phyloP scores from a whole-genome alignment of 257 asterid species.

The Asclepias syriaca region DNA sequence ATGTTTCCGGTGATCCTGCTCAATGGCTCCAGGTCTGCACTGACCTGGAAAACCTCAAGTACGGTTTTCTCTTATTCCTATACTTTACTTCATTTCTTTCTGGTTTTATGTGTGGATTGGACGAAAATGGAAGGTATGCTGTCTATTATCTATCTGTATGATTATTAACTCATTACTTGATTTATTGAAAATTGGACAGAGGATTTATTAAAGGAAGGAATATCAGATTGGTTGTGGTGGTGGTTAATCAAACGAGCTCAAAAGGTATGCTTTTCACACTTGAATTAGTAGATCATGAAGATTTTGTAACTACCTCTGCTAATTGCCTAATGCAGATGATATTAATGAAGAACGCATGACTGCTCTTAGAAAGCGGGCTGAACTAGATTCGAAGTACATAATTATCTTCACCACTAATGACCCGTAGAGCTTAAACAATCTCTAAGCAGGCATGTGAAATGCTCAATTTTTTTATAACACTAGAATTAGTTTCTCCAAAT shows the following conservation, averaged over 20 bases:
- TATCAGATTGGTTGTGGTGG: slow-evolving; percentile 75
- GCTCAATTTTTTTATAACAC: slow-evolving; percentile 10
- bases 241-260: slow-evolving; percentile 50
- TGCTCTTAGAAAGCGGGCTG: slow-evolving; percentile 92
- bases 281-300: slow-evolving; percentile 1
- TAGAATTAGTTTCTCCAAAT: slow-evolving; percentile 4
- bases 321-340: slow-evolving; percentile 50
- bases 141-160: neutral
- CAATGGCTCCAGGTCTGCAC: slow-evolving; percentile 97
- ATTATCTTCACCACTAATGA: slow-evolving; percentile 57
- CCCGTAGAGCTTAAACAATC: slow-evolving; percentile 66
- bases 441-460: slow-evolving; percentile 62
- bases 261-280: slow-evolving; percentile 47
- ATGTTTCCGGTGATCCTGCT: slow-evolving; percentile 86
- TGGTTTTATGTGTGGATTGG: neutral
- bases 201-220: slow-evolving; percentile 65
- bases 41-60: slow-evolving; percentile 90
- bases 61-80: slow-evolving; percentile 13
- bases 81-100: neutral
- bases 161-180: neutral
- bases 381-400: slow-evolving; percentile 69
- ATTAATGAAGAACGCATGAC: slow-evolving; percentile 86
- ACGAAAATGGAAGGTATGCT: neutral
- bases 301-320: neutral
- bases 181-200: slow-evolving; percentile 38